Conservation (phyloP, 2,329 filamentous ascomycete genomes). For the Beauveria asiatica region DNA sequence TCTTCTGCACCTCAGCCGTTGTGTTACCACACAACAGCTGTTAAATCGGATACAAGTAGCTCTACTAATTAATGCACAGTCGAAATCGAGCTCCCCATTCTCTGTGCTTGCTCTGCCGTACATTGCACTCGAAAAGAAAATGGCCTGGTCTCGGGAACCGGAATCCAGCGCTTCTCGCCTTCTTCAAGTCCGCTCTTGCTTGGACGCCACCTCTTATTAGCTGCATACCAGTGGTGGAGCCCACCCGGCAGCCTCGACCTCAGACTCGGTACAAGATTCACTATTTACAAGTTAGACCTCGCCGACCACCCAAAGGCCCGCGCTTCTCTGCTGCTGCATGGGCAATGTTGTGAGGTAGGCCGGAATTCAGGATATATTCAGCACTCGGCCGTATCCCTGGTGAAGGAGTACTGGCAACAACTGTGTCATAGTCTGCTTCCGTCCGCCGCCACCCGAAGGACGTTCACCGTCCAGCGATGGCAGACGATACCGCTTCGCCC, state of each 20-base stretch:
- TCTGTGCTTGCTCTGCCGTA: too few relatives aligned
- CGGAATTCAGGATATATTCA: neutral
- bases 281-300: neutral
- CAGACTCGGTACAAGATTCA: neutral
- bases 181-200: neutral
- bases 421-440: neutral
- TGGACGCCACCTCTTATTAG: neutral
- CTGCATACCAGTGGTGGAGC: constrained; percentile 5
- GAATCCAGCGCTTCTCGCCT: neutral
- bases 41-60: neutral
- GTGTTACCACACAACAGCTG: neutral
- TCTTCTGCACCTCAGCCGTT: neutral
- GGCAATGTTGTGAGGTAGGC: neutral
- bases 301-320: neutral
- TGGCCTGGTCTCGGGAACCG: neutral
- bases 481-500: constrained; percentile 31
- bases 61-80: neutral
- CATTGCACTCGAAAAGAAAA: neutral
- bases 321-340: neutral
- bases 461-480: constrained; percentile 19
- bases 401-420: neutral
- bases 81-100: neutral
- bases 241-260: neutral
- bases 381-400: neutral
- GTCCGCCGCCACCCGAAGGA: neutral